Evolutionary conservation across 2,329 filamentous ascomycete genomes (phyloP), one percentile per base, ranked within the genome.

Genomic region (Alternaria ventricosa): DNA sequence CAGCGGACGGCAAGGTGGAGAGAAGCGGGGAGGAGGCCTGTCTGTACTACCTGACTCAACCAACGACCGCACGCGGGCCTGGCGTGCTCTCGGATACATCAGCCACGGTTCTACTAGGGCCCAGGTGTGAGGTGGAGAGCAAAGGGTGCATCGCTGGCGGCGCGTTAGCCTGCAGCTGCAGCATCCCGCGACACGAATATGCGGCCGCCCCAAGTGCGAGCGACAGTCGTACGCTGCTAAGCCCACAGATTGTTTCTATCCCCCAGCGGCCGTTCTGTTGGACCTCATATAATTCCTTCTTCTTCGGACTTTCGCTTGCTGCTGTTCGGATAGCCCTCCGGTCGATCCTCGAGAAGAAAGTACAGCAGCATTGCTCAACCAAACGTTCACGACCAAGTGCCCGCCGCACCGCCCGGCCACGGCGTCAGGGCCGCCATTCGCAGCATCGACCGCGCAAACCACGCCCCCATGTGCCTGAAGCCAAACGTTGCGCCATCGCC

Each of bases 181-280:
- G 69, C 65, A 64, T 69, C 49, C 66, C 65, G 62, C 58, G 64
- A 63, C 49, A 67, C 67, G 66, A 65, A 66, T 65, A 69, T 71
- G 71, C 70, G 65, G 59, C 62, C 66, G 60, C 57, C 61, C 41
- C 57, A 60, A 59, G 57, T 63, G 63, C 43, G 36, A 54, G 36
- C 45, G 58, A 55, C 36, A 22, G 60, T 64, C 43, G 63, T 60
- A 63, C 58, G 60, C 49, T 72, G 61, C 60, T 57, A 60, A 61
- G 64, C 55, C 43, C 36, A 30, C 27, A 49, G 23, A 57, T 55
- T 55, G 60, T 28, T 27, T 65, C 59, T 28, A 23, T 63, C 47
- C 45, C 61, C 54, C 59, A 56, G 53, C 54, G 41, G 50, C 46
- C 41, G 47, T 44, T 46, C 47, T 55, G 33, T 13, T 27, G 20